Conservation (phyloP, 2,329 filamentous ascomycete species). For the Huntiella moniliformis region DNA sequence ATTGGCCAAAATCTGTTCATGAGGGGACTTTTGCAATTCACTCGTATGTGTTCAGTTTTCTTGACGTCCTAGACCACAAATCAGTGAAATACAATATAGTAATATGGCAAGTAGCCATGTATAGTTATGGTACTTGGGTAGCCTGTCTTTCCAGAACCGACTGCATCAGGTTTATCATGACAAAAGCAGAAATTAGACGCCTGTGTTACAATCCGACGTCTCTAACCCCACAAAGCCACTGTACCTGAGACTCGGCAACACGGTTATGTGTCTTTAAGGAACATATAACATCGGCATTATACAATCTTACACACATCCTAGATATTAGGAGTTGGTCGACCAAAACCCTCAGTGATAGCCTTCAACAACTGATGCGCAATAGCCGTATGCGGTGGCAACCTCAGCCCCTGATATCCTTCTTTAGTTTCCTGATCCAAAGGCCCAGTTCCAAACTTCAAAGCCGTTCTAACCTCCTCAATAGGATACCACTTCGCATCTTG, state of each 20-base stretch:
- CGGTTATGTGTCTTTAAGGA: not conserved
- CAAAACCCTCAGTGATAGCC: conserved; percentile 55
- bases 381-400: conserved; percentile 67
- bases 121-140: too few relatives aligned
- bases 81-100: too few relatives aligned
- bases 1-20: too few relatives aligned
- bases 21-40: too few relatives aligned
- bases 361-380: conserved; percentile 81
- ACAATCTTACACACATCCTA: not conserved
- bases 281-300: not conserved
- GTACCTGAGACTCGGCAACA: not conserved
- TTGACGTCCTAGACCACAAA: too few relatives aligned
- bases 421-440: conserved; percentile 45
- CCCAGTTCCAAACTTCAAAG: conserved; percentile 41
- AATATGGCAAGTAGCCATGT: too few relatives aligned
- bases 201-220: too few relatives aligned
- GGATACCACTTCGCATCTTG: conserved; percentile 79
- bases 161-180: too few relatives aligned
- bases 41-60: too few relatives aligned
- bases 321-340: conserved; percentile 4
- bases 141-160: too few relatives aligned
- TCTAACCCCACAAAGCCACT: not conserved
- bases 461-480: conserved; percentile 61
- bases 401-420: conserved; percentile 50
- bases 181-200: too few relatives aligned